Percentiles rank a stretch among this genome's conserved stretches.
Conservation (phyloP, 345 rosid genomes). For the Triadica sebifera region DNA sequence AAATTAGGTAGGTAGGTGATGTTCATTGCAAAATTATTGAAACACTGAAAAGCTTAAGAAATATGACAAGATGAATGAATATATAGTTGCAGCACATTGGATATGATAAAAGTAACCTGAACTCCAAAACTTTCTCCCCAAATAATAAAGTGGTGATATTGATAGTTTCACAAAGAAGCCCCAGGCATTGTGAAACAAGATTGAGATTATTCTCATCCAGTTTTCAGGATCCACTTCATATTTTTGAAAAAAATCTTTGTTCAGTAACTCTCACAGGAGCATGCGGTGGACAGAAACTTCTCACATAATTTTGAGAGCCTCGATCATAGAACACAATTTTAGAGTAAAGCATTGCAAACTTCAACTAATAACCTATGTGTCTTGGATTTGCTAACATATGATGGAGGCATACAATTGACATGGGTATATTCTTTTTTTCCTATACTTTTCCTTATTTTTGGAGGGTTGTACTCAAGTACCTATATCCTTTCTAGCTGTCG, state of each 20-base stretch:
- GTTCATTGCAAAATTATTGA: not conserved
- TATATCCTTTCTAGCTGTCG: not conserved
- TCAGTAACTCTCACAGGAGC: not conserved
- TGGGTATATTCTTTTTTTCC: not conserved
- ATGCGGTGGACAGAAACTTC: not conserved
- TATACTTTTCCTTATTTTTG: not conserved
- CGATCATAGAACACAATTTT: not conserved
- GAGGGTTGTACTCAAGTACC: not conserved
- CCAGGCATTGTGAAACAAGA: not conserved
- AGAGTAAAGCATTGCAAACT: not conserved
- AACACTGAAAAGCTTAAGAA: not conserved
- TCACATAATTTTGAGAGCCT: not conserved
- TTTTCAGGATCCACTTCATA: not conserved
- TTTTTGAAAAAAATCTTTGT: not conserved
- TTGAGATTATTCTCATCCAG: not conserved
- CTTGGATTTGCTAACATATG: not conserved
- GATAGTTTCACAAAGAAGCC: not conserved
- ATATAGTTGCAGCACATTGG: too few species aligned
- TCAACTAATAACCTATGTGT: not conserved
- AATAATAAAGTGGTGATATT: not conserved
- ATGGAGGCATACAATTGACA: not conserved
- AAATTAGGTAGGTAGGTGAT: slow-evolving; percentile 15
- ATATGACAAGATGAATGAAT: not conserved
- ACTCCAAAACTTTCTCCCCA: not conserved
- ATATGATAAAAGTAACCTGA: not conserved